A percentile compares a stretch with the other conserved stretches of the same genome.
Evolutionary conservation across 1,284 basidiomycete species (phyloP).

Genomic region (Cryptococcus jaspeensis): DNA sequence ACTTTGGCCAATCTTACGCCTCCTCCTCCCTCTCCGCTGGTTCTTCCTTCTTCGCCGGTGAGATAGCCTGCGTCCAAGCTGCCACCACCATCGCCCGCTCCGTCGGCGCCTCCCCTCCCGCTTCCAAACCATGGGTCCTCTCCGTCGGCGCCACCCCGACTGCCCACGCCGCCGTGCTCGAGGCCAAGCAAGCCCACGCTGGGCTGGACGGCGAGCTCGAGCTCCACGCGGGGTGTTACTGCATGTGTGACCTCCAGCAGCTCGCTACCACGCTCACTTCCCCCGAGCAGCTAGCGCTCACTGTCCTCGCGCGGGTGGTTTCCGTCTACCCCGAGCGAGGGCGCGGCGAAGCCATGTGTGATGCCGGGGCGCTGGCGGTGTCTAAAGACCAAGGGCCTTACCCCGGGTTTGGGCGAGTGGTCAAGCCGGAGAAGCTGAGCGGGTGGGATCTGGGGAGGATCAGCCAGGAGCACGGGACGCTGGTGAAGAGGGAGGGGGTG

Average conservation of each 20-base stretch:
- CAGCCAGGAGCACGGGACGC: slow-evolving; percentile 75
- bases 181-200: slow-evolving; percentile 1
- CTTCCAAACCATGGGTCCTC: slow-evolving; percentile 59
- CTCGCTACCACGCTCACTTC: slow-evolving; percentile 68
- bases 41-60: slow-evolving; percentile 64
- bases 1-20: slow-evolving; percentile 62
- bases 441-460: slow-evolving; percentile 71
- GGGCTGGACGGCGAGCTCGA: slow-evolving; percentile 40
- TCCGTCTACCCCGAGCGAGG: slow-evolving; percentile 70
- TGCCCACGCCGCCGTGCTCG: slow-evolving; percentile 52
- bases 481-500: slow-evolving; percentile 50
- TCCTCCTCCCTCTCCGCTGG: slow-evolving; percentile 67
- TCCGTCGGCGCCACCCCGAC: slow-evolving; percentile 85
- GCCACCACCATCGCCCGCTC: slow-evolving; percentile 62
- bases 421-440: slow-evolving; percentile 50
- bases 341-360: slow-evolving; percentile 58
- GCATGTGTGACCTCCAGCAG: slow-evolving; percentile 80
- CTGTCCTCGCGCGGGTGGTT: slow-evolving; percentile 69
- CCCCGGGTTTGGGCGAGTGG: slow-evolving; percentile 68
- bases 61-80: slow-evolving; percentile 68
- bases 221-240: slow-evolving; percentile 71
- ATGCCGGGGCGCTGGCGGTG: slow-evolving; percentile 78
- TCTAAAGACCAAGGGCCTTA: slow-evolving; percentile 77
- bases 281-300: slow-evolving; percentile 61
- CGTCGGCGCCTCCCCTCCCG: slow-evolving; percentile 25